Evolutionary conservation across 2,329 filamentous ascomycete species (phyloP).

Genomic region (Furcasterigmium furcatum): DNA sequence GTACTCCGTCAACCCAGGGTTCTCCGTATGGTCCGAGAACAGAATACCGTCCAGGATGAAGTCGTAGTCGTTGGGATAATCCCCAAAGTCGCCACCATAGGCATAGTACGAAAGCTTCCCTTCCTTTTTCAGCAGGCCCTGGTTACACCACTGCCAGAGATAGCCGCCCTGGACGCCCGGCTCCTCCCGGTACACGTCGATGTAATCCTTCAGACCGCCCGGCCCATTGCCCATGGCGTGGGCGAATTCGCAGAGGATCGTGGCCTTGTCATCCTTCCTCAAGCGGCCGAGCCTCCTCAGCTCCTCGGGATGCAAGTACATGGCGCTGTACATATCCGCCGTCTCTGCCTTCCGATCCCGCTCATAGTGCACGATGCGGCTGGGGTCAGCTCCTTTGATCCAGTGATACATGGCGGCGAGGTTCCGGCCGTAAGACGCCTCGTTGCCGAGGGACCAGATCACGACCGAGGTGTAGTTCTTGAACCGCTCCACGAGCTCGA

Average conservation of each 20-base stretch:
- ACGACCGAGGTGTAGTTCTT: slow-evolving; percentile 62
- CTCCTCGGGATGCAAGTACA: slow-evolving; percentile 52
- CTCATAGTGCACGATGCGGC: slow-evolving; percentile 63
- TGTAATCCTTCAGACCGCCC: slow-evolving; percentile 63
- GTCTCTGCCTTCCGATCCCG: slow-evolving; percentile 54
- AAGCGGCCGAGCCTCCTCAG: slow-evolving; percentile 27
- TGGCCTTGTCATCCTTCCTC: slow-evolving; percentile 45
- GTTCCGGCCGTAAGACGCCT: slow-evolving; percentile 67
- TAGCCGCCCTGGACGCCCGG: slow-evolving; percentile 55
- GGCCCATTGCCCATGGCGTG: slow-evolving; percentile 73
- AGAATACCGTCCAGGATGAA: slow-evolving; percentile 57
- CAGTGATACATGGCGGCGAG: slow-evolving; percentile 64
- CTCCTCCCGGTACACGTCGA: slow-evolving; percentile 59
- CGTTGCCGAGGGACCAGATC: slow-evolving; percentile 71
- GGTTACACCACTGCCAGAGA: slow-evolving; percentile 63
- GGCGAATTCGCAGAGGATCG: slow-evolving; percentile 52
- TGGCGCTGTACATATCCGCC: slow-evolving; percentile 61
- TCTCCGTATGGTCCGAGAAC: slow-evolving; percentile 43
- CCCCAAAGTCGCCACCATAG: slow-evolving; percentile 61
- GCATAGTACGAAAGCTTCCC: slow-evolving; percentile 44
- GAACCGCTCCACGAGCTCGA: slow-evolving; percentile 58
- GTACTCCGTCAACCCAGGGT: slow-evolving; percentile 49
- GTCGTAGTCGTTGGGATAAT: slow-evolving; percentile 54
- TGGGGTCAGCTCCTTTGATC: slow-evolving; percentile 53
- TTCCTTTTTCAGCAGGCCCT: slow-evolving; percentile 38